phyloP scores from a whole-genome alignment of 2,329 filamentous ascomycete species.

The Phyllosticta citrichinensis region DNA sequence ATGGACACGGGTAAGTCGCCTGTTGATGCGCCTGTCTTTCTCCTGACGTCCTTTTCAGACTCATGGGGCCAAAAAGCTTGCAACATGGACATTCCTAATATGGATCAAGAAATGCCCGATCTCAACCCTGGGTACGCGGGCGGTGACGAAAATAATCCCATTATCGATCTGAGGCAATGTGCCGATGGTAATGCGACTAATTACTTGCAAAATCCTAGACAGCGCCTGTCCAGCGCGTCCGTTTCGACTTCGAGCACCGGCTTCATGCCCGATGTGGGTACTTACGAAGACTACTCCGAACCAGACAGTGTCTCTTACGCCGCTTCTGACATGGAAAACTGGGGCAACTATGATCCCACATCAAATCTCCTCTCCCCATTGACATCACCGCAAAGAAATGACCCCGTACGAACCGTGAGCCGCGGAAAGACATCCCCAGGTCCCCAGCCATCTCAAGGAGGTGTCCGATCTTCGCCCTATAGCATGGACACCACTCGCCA shows the following conservation, averaged over 20 bases:
- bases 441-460: conserved; percentile 39
- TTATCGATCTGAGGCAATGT: conserved; percentile 31
- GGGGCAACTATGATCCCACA: conserved; percentile 57
- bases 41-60: conserved; percentile 21
- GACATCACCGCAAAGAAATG: conserved; percentile 57
- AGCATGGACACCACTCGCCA: conserved; percentile 52
- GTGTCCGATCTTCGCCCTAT: conserved; percentile 60
- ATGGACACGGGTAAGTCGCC: conserved; percentile 28
- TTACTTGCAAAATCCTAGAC: conserved; percentile 41
- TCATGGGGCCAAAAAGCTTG: conserved; percentile 29
- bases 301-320: conserved; percentile 57
- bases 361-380: conserved; percentile 64
- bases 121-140: conserved; percentile 26
- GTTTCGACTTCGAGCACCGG: conserved; percentile 58
- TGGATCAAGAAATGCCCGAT: conserved; percentile 29
- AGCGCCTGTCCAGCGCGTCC: conserved; percentile 62
- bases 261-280: conserved; percentile 53
- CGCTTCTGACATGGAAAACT: conserved; percentile 48
- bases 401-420: conserved; percentile 40
- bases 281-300: conserved; percentile 61
- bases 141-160: conserved; percentile 30
- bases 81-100: conserved; percentile 22
- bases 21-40: not conserved
- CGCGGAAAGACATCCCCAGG: conserved; percentile 63
- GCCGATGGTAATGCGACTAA: conserved; percentile 20